Evolutionary conservation across 805 yeast species (phyloP), one percentile per base, ranked within the genome.

Genomic region (Pichia cabralensis): DNA sequence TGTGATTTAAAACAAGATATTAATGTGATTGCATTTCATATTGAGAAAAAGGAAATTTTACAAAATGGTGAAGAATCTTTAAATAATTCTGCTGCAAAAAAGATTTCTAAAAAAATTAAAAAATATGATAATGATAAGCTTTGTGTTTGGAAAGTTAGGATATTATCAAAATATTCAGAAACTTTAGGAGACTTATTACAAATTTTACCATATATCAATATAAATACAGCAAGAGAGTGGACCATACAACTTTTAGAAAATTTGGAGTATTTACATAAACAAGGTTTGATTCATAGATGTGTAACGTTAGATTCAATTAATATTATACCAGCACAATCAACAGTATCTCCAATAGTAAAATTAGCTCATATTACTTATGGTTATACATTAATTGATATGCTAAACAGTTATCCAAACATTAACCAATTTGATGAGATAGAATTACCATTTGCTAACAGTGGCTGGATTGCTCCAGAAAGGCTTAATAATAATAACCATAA

Each of bases 401-500:
- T 58, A 1, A 47, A 50, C 20, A 48, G 43, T 19, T 50, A 52
- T 35, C 62, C 61, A 12, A 60, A 60, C 31, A 10, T 42, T 4
- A 44, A 38, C 28, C 50, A 43, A 24, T 39, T 37, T n/a, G 45
- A 46, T 23, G 38, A 38, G 3, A 55, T 47, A 15, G 14, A 46
- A 5, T 30, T 47, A 8, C 59, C 59, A 2, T 54, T 52, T 42
- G 48, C 47, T 8, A 39, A 43, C 11, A 20, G 64, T 61, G 34
- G 53, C 0, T 88, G 96, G 96, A 60, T 55, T 10, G 94, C 96
- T 1, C 96, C 97, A 0, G 96, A 88, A 52, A 43, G 77, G 39
- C 53, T 47, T 24, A 46, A 48, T 31, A 28, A 46, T 1, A 47
- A 46, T 9, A 50, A 43, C 22, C 26, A 36, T 2, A 30, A 43